A percentile compares a stretch with the other conserved stretches of the same genome.
Conservation (phyloP, 495 filamentous ascomycete species). For the Talaromyces nanjingensis region DNA sequence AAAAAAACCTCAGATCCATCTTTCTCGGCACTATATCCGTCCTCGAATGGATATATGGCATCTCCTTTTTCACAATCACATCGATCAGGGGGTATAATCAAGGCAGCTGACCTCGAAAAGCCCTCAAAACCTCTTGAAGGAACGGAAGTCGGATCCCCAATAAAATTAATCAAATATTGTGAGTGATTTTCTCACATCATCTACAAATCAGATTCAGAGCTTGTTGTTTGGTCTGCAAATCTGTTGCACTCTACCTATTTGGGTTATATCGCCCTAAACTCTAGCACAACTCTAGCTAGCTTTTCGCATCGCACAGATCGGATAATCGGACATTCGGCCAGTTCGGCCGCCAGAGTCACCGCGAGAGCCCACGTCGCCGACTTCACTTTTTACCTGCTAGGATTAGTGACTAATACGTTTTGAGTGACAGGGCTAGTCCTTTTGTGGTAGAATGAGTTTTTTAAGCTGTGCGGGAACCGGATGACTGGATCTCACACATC, state of each 20-base stretch:
- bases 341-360: background rate
- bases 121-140: background rate
- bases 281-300: background rate
- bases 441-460: background rate
- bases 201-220: background rate
- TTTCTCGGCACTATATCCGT: background rate
- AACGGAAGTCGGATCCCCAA: background rate
- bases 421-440: background rate
- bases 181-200: background rate
- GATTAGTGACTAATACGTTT: background rate
- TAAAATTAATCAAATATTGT: background rate
- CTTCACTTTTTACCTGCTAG: background rate
- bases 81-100: background rate
- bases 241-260: background rate
- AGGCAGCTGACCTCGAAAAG: background rate
- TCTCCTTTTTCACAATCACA: background rate
- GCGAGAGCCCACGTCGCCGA: background rate
- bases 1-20: background rate
- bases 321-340: slow-evolving; percentile 5
- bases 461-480: background rate
- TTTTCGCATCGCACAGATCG: background rate
- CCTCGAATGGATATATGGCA: background rate
- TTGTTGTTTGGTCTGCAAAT: background rate
- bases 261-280: background rate
- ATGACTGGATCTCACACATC: background rate